Percentiles rank a stretch among this genome's conserved stretches.
Evolutionary conservation across 1,139 yeast genomes (phyloP).

Genomic region (Taiozyma sp.): DNA sequence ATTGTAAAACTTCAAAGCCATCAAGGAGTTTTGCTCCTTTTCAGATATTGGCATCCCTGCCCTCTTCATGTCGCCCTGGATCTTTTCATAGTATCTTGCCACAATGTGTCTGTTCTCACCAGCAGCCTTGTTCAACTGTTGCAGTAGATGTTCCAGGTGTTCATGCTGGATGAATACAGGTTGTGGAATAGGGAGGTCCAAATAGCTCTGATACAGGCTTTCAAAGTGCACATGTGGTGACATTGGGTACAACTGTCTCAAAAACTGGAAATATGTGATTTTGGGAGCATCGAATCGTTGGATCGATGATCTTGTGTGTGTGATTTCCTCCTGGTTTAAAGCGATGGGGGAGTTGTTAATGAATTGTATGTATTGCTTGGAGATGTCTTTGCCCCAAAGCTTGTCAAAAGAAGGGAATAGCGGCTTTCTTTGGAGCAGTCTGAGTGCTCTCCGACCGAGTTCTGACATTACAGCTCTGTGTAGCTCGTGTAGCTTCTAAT

Average conservation of each 20-base stretch:
- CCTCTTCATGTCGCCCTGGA: not conserved
- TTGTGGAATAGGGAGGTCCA: slow-evolving; percentile 33
- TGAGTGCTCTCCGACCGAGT: not conserved
- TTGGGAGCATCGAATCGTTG: slow-evolving; percentile 1
- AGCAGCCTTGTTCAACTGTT: slow-evolving; percentile 23
- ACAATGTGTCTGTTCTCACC: slow-evolving; percentile 7
- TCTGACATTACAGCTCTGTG: not conserved
- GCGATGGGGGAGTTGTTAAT: slow-evolving; percentile 19
- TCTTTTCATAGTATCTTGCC: slow-evolving; percentile 15
- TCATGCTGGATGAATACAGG: slow-evolving; percentile 31
- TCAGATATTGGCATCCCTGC: not conserved
- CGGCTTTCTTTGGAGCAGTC: not conserved
- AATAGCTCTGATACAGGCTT: slow-evolving; percentile 31
- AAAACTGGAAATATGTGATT: slow-evolving; percentile 22
- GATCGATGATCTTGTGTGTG: not conserved
- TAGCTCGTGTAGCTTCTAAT: not conserved
- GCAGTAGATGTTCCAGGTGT: slow-evolving; percentile 38
- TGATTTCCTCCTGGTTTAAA: not conserved
- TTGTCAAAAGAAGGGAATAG: slow-evolving; percentile 45
- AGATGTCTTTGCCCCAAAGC: slow-evolving; percentile 70
- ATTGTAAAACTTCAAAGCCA: not conserved
- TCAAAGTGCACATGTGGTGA: slow-evolving; percentile 26
- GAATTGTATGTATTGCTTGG: slow-evolving; percentile 43
- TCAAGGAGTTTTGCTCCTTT: not conserved
- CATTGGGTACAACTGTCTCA: slow-evolving; percentile 35